Evolutionary conservation across 768 basidiomycete genomes (phyloP).

Genomic region (Lentinula raphanica): DNA sequence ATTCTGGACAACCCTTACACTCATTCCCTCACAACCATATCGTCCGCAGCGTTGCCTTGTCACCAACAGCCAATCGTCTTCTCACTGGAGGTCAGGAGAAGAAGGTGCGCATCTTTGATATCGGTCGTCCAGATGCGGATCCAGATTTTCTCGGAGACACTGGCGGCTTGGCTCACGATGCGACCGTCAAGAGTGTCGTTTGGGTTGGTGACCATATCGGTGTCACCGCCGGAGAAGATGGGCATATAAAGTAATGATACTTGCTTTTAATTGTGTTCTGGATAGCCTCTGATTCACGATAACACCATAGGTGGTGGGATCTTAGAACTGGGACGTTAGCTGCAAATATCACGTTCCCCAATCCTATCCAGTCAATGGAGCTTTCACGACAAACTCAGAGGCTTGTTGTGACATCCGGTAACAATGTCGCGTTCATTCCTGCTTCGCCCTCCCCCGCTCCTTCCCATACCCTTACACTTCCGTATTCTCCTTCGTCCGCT

Average conservation of each 20-base stretch:
- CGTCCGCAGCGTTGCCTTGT: conserved; percentile 90
- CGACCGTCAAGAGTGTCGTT: conserved; percentile 87
- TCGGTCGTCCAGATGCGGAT: conserved; percentile 80
- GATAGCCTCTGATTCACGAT: neutral
- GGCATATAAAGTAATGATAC: conserved; percentile 69
- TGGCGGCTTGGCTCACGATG: conserved; percentile 70
- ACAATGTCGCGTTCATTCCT: conserved; percentile 88
- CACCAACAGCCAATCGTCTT: conserved; percentile 61
- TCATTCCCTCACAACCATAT: conserved; percentile 99
- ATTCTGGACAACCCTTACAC: conserved; percentile 78
- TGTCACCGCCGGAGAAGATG: conserved; percentile 90
- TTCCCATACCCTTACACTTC: conserved; percentile 72
- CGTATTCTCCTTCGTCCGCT: conserved; percentile 88
- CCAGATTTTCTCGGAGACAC: conserved; percentile 71
- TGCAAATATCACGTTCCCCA: conserved; percentile 65
- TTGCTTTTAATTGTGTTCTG: neutral
- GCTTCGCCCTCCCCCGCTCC: conserved; percentile 58
- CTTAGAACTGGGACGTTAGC: conserved; percentile 70
- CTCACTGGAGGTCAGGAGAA: conserved; percentile 96
- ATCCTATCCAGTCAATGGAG: conserved; percentile 92
- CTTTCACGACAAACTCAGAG: conserved; percentile 75
- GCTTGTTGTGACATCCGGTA: conserved; percentile 86
- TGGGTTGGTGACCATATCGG: conserved; percentile 88
- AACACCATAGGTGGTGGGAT: conserved; percentile 98
- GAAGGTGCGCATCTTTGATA: conserved; percentile 93